Evolutionary conservation across 2,329 filamentous ascomycete species (phyloP).

Genomic region (Biscogniauxia mediterranea): DNA sequence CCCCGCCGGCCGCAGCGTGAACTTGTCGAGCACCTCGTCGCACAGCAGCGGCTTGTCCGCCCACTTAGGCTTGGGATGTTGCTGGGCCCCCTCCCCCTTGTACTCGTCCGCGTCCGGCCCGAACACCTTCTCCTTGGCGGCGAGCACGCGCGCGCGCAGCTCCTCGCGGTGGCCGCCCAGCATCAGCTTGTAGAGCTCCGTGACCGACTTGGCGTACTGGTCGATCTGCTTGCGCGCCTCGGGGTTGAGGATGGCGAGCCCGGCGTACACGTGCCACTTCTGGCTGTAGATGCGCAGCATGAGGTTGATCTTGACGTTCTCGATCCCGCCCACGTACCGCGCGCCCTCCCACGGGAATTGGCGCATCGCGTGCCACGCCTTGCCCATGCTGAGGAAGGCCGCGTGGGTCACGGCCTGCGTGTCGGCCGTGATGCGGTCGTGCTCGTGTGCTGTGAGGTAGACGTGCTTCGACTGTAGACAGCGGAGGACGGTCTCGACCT

Average conservation of each 20-base stretch:
- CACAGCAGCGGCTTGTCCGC: conserved; percentile 68
- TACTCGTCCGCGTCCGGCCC: conserved; percentile 41
- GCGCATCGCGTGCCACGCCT: conserved; percentile 90
- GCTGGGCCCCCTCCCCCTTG: no score
- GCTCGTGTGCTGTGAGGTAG: conserved; percentile 79
- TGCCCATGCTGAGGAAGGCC: conserved; percentile 95
- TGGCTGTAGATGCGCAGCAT: conserved; percentile 96
- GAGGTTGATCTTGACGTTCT: conserved; percentile 99
- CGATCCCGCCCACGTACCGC: conserved; percentile 95
- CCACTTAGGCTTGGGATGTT: conserved; percentile 52
- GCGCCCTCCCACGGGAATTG: conserved; percentile 97
- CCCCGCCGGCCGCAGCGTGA: conserved; percentile 70
- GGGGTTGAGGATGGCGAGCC: conserved; percentile 93
- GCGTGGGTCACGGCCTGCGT: conserved; percentile 98
- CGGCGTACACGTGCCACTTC: conserved; percentile 99
- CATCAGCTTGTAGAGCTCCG: conserved; percentile 96
- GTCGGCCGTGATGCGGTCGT: conserved; percentile 96
- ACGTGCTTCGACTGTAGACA: conserved; percentile 86
- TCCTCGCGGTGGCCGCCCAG: conserved; percentile 77
- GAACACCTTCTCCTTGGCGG: conserved; percentile 68
- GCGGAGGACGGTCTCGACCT: conserved; percentile 77
- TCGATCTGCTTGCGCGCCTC: conserved; percentile 88
- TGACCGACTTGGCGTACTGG: conserved; percentile 90
- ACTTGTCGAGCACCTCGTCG: conserved; percentile 83
- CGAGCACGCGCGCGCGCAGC: conserved; percentile 67